Evolutionary conservation across 805 yeast species (phyloP).

Genomic region (Metschnikowia sp.): DNA sequence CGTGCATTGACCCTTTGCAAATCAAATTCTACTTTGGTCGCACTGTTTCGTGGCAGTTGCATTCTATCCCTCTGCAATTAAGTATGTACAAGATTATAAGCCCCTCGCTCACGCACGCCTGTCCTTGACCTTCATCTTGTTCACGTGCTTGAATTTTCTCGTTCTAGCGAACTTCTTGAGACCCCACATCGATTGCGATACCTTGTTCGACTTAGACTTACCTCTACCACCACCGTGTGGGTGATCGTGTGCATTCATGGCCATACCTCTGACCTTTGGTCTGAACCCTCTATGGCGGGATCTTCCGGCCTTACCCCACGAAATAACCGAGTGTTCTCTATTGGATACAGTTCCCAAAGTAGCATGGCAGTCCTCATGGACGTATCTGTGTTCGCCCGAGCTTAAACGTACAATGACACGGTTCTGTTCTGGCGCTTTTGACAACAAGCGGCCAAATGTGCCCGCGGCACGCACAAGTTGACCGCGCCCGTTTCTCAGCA

Average conservation of each 20-base stretch:
- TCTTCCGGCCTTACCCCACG: conserved; percentile 97
- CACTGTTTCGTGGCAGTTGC: too few species aligned
- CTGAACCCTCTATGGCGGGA: conserved; percentile 87
- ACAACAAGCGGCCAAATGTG: conserved; percentile 81
- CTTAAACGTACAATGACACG: conserved; percentile 78
- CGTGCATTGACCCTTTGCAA: too few species aligned
- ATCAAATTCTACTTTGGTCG: too few species aligned
- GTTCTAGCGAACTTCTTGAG: conserved; percentile 92
- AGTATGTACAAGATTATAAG: conserved; percentile 4
- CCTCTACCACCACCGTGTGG: conserved; percentile 99
- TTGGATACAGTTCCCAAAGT: conserved; percentile 92
- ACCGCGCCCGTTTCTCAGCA: conserved; percentile 68
- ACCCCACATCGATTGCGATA: conserved; percentile 97
- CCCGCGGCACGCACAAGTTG: conserved; percentile 94
- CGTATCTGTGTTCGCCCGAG: conserved; percentile 92
- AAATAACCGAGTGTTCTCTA: conserved; percentile 82
- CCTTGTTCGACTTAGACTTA: conserved; percentile 93
- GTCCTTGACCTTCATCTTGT: conserved; percentile 82
- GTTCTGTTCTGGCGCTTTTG: conserved; percentile 67
- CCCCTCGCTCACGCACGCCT: conserved; percentile 49
- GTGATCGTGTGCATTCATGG: conserved; percentile 96
- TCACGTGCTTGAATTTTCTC: conserved; percentile 82
- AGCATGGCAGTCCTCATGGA: conserved; percentile 83
- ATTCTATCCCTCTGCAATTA: not conserved
- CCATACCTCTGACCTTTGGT: conserved; percentile 96